Base-by-base conservation (phyloP, 768 basidiomycete species). In the Astraeus odoratus region DNA sequence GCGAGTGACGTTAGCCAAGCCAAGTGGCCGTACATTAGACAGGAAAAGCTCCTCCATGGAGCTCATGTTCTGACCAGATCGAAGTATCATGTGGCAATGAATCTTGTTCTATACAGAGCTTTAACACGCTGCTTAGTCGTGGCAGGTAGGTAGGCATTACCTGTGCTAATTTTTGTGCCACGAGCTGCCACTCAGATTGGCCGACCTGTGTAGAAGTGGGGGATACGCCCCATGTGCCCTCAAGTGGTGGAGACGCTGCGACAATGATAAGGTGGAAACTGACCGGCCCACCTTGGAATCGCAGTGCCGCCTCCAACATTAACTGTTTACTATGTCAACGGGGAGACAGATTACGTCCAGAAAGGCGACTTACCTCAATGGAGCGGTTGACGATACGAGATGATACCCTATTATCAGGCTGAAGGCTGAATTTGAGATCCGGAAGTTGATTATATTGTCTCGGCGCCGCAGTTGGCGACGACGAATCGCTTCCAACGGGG, bases 51-150 rank as follows among this genome's bases (percentile, higher is more conserved):
- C 65, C 26, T 61, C 67, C 43, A 81, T 66, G 16, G 68, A 52
- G 7, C 62, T 51, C 70, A 76, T 72, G 51, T 75, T 67, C 43
- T 72, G 68, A 49, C 65, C 66, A 42, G 72, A 54, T 42, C 66
- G 69, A 44, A 78, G 63, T 39, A 82, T 69, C 65, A 83, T 66
- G 57, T 82, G 81, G 51, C 75, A 76, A 44, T 74, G 73, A 37
- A 82, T 77, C 39, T 71, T 63, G 35, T 70, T 66, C 81, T 83
- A 52, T 41, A 46, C 43, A 42, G 45, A 40, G 37, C 45, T 51
- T 64, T 52, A 63, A 47, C 47, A 43, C 44, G 39, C 43, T 26
- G 43, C 31, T 43, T 41, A 29, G 26, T 24, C 8, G 20, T 29
- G 35, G 30, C 20, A 36, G 49, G 41, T 44, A 36, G 20, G n/a